Percentiles rank a stretch among this genome's conserved stretches.
These are phyloP conservation scores for Drechslera avenae DNA, from an alignment of 2,329 filamentous ascomycete genomes.

Conservation along the genomic window DNA sequence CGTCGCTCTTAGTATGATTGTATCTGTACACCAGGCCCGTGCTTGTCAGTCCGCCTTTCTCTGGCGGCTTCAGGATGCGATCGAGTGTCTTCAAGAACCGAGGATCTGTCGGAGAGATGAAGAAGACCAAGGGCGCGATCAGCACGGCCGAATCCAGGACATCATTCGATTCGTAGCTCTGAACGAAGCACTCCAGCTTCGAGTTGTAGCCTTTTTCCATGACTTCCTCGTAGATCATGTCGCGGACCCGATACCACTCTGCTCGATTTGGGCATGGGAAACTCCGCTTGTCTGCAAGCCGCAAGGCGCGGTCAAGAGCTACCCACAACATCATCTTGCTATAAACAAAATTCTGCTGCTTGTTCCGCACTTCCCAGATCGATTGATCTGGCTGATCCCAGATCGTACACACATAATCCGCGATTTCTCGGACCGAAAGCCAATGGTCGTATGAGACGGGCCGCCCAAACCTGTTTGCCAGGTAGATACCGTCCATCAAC, in stretches of 20 bases:
- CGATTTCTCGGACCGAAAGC: slow-evolving; percentile 70
- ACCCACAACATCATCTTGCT: slow-evolving; percentile 88
- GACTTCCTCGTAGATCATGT: slow-evolving; percentile 73
- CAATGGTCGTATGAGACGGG: slow-evolving; percentile 76
- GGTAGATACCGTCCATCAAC: slow-evolving; percentile 76
- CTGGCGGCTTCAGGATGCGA: slow-evolving; percentile 71
- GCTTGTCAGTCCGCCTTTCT: slow-evolving; percentile 76
- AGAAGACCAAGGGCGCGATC: slow-evolving; percentile 79
- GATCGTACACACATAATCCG: slow-evolving; percentile 72
- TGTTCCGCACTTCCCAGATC: slow-evolving; percentile 80
- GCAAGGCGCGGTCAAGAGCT: slow-evolving; percentile 74
- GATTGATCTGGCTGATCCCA: slow-evolving; percentile 74
- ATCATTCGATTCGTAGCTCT: slow-evolving; percentile 74
- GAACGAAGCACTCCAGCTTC: slow-evolving; percentile 71
- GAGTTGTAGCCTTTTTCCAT: slow-evolving; percentile 81
- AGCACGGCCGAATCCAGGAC: slow-evolving; percentile 75
- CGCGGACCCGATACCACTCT: slow-evolving; percentile 69
- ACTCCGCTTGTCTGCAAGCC: slow-evolving; percentile 74
- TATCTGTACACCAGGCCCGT: slow-evolving; percentile 79
- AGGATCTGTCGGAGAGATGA: slow-evolving; percentile 77
- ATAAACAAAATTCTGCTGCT: slow-evolving; percentile 78
- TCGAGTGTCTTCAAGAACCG: slow-evolving; percentile 75
- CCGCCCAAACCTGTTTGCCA: slow-evolving; percentile 80
- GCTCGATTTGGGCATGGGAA: slow-evolving; percentile 73
- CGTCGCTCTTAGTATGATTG: slow-evolving; percentile 69